Evolutionary conservation across 352 stramenopile species (phyloP), one percentile per base, ranked within the genome.

Genomic region (Phytopythium delawarense): DNA sequence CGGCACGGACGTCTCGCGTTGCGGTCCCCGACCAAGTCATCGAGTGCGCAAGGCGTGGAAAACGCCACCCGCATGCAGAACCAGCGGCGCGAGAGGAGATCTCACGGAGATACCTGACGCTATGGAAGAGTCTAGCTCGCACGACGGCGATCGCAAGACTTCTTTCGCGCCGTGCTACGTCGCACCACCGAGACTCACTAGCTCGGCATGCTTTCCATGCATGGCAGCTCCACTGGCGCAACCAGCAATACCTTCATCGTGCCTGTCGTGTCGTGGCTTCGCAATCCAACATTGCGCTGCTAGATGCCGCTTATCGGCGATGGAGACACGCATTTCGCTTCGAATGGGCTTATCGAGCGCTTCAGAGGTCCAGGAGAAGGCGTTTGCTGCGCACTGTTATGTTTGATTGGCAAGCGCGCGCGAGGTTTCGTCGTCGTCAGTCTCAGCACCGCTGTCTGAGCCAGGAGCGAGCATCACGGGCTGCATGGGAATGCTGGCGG

Each of bases 41-140:
- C 39, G 12, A 60, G 16, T 25, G 54, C 23, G 54, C 54, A 21
- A 25, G 34, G 15, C 39, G 37, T 13, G 39, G 4, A 9, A 4
- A 4, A 13, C 7, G 21, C 25, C 40, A 12, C 5, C 15, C 54
- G 4, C n/a, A 11, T 13, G 39, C 15, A n/a, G 25, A 23, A 39
- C 21, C 35, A 28, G n/a, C 0, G 13, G 28, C 21, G 4, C 37
- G 39, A 35, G 21, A 39, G 23, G 25, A 20, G 21, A 60, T 60
- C n/a, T 37, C 54, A 39, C 23, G 20, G 13, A 60, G 49, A 16
- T 60, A 51, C 23, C 34, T 60, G 54, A 15, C 8, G 7, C 28
- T 60, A 16, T 60, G 54, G 54, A 49, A 39, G 15, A 23, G 25
- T 39, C 13, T 60, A 25, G 16, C 54, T 18, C 54, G 13, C 11